phyloP scores from a whole-genome alignment of 495 filamentous ascomycete species.

The Evernia prunastri region DNA sequence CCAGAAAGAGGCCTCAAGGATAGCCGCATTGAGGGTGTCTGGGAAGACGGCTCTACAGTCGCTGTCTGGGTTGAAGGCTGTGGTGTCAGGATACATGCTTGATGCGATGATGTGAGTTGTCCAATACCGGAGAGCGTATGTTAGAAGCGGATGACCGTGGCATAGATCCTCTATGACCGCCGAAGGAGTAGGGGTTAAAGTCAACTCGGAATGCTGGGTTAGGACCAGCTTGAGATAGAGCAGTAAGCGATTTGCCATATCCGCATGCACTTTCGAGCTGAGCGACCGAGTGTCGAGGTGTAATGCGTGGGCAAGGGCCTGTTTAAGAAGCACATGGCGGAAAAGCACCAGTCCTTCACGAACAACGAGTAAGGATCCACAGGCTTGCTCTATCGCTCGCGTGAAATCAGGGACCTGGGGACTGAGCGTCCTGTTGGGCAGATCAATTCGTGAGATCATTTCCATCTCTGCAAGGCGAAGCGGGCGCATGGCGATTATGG shows the following conservation, averaged over 20 bases:
- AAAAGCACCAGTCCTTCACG: background rate
- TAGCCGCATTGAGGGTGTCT: background rate
- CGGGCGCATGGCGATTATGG: background rate
- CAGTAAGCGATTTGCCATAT: background rate
- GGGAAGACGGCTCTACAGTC: background rate
- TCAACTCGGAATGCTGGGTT: background rate
- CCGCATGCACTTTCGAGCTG: background rate
- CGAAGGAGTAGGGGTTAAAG: background rate
- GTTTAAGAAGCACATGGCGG: background rate
- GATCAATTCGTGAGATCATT: background rate
- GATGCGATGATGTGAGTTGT: background rate
- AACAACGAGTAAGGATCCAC: background rate
- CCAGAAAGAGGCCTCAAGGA: background rate
- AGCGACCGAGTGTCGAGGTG: background rate
- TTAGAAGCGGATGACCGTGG: background rate
- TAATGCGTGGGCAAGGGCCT: background rate
- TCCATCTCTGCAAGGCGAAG: background rate
- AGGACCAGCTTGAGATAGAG: background rate
- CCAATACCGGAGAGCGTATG: constrained; percentile 1
- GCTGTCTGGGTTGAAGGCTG: background rate
- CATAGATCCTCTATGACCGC: background rate
- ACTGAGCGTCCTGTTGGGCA: background rate
- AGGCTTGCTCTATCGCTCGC: background rate
- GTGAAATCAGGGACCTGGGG: background rate
- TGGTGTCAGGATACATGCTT: background rate